Evolutionary conservation across 352 stramenopile genomes (phyloP).

Genomic region (Phytopythium delawarense): DNA sequence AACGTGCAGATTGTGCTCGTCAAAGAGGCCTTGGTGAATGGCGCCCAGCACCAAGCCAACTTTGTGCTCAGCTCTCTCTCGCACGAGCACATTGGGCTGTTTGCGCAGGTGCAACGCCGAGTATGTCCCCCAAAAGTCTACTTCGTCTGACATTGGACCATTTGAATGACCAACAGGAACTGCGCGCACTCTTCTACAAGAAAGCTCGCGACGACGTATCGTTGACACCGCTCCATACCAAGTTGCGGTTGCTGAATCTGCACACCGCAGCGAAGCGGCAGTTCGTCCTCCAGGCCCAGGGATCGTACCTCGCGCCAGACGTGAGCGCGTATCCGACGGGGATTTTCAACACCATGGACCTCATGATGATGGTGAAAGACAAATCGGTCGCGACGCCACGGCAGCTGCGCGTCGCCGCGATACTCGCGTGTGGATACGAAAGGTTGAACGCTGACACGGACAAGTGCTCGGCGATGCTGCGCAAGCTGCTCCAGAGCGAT

Average conservation of each 20-base stretch:
- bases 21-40: constrained; percentile 71
- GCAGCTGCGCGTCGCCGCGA: constrained; percentile 65
- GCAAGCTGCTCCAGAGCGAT: constrained; percentile 50
- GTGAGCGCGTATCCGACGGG: constrained; percentile 42
- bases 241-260: constrained; percentile 64
- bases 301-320: constrained; percentile 61
- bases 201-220: constrained; percentile 33
- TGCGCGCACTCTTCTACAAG: constrained; percentile 74
- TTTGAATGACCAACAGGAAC: constrained; percentile 31
- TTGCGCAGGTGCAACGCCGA: constrained; percentile 40
- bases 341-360: constrained; percentile 79
- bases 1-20: constrained; percentile 59
- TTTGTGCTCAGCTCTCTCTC: constrained; percentile 81
- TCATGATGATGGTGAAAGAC: constrained; percentile 81
- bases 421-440: constrained; percentile 76
- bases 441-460: constrained; percentile 56
- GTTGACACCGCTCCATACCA: constrained; percentile 63
- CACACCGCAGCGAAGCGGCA: constrained; percentile 68
- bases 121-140: background rate
- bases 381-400: constrained; percentile 51
- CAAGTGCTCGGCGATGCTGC: constrained; percentile 60
- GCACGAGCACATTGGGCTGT: constrained; percentile 67
- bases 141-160: background rate
- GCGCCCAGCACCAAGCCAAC: constrained; percentile 82
- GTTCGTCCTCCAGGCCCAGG: constrained; percentile 58